phyloP scores from a whole-genome alignment of 371 early-diverging fungal genomes.

The Quaeritorhiza haematococci region DNA sequence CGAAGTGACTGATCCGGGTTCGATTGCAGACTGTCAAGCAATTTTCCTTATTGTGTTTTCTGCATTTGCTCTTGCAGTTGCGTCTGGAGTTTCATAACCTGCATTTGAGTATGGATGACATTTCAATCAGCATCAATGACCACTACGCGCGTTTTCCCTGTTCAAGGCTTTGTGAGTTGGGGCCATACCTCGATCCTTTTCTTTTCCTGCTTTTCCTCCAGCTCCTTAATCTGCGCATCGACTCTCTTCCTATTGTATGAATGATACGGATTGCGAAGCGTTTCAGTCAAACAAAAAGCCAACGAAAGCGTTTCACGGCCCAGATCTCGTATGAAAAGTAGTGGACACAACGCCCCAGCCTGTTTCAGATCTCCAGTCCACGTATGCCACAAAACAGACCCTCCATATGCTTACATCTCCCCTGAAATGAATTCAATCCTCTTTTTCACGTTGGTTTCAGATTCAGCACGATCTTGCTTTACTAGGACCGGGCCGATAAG shows the following conservation, averaged over 20 bases:
- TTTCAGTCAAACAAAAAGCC: background rate
- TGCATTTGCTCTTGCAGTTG: too few species aligned
- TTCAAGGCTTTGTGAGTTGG: too few species aligned
- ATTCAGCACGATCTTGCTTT: constrained; percentile 85
- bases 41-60: too few species aligned
- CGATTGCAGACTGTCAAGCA: too few species aligned
- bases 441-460: constrained; percentile 82
- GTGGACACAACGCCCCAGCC: too few species aligned
- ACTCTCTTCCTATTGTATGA: constrained; percentile 62
- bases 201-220: constrained; percentile 71
- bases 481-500: constrained; percentile 92
- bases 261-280: background rate
- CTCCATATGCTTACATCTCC: constrained; percentile 75
- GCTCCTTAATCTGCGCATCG: constrained; percentile 71
- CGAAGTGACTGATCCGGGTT: too few species aligned
- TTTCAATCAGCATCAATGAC: too few species aligned
- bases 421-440: constrained; percentile 83
- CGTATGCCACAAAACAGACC: background rate
- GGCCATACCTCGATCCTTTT: constrained; percentile 69
- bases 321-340: too few species aligned
- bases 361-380: background rate
- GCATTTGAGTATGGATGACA: too few species aligned
- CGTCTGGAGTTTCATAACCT: too few species aligned
- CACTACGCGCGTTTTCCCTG: too few species aligned
- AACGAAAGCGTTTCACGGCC: too few species aligned